Conservation (phyloP, 805 yeast genomes). For the Blastobotrys chiropterorum region DNA sequence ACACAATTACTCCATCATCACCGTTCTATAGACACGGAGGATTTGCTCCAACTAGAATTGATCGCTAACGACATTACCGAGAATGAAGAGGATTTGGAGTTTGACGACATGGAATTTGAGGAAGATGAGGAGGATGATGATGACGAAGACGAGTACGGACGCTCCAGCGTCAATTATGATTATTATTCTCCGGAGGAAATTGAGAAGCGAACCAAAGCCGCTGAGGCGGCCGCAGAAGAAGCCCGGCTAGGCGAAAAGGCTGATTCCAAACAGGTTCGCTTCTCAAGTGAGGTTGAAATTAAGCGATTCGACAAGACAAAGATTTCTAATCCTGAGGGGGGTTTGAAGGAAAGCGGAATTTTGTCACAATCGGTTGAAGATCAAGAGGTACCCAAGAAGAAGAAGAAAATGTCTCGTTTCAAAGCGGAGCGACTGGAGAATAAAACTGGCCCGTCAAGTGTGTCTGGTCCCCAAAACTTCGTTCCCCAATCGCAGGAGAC, state of each 20-base stretch:
- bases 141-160: conserved; percentile 32
- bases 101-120: conserved; percentile 44
- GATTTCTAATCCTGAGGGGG: background rate
- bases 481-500: background rate
- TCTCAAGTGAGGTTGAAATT: conserved; percentile 47
- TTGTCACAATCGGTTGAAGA: conserved; percentile 8
- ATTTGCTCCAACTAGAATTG: conserved; percentile 27
- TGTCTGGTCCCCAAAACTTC: background rate
- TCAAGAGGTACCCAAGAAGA: conserved; percentile 5
- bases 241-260: background rate
- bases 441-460: background rate
- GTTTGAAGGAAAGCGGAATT: background rate
- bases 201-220: conserved; percentile 1
- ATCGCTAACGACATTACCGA: conserved; percentile 18
- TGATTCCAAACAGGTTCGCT: conserved; percentile 27
- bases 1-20: background rate
- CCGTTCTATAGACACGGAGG: conserved; percentile 14
- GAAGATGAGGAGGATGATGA: conserved; percentile 38
- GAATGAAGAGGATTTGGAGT: conserved; percentile 28
- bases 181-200: conserved; percentile 1
- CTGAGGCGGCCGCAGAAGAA: conserved; percentile 4
- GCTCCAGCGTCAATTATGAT: conserved; percentile 23
- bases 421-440: conserved; percentile 17
- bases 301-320: conserved; percentile 44
- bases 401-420: conserved; percentile 28